These are phyloP conservation scores for Reutealis trisperma DNA, from an alignment of 345 rosid genomes.

Conservation along the genomic window DNA sequence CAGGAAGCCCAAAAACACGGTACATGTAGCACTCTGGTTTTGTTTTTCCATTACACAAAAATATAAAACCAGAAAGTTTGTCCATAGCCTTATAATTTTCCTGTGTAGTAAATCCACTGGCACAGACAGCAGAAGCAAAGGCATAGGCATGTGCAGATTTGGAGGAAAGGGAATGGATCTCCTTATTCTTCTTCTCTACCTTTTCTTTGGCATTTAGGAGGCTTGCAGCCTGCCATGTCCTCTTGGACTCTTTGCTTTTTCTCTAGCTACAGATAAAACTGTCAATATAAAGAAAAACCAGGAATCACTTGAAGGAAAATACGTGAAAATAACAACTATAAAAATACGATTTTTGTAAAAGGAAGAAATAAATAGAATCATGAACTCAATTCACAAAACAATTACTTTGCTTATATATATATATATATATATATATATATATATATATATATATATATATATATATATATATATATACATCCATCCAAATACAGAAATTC, in stretches of 20 bases:
- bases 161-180: not conserved
- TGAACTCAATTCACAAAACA: not conserved
- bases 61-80: conserved; percentile 47
- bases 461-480: too few relatives aligned
- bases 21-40: conserved; percentile 47
- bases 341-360: not conserved
- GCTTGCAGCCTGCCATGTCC: not conserved
- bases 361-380: not conserved
- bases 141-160: conserved; percentile 12
- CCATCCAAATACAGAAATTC: too few relatives aligned
- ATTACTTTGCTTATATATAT: not conserved
- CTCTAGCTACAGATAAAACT: not conserved
- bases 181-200: not conserved
- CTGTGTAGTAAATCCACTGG: conserved; percentile 13
- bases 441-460: too few relatives aligned
- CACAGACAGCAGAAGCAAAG: not conserved
- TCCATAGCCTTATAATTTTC: conserved; percentile 2
- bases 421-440: too few relatives aligned
- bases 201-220: not conserved
- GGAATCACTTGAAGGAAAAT: not conserved
- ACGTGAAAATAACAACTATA: too few relatives aligned
- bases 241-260: not conserved
- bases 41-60: conserved; percentile 51
- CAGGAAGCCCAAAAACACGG: conserved; percentile 48
- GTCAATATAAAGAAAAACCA: not conserved